Evolutionary conservation across 768 basidiomycete genomes (phyloP).

Genomic region (Termitomyces sp.): DNA sequence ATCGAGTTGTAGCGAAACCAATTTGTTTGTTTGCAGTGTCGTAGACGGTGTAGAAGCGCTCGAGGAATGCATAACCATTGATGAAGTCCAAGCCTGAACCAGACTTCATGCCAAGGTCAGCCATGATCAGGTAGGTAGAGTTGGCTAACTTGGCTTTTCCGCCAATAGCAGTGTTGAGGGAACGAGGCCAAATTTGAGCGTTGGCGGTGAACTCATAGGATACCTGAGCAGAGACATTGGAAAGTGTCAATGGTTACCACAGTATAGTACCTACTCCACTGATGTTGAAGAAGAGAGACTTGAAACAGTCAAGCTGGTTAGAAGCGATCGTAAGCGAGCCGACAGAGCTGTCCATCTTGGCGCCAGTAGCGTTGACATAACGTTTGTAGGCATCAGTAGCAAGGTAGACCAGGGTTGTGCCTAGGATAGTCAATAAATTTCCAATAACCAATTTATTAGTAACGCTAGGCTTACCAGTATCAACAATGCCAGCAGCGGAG

Average conservation of each 20-base stretch:
- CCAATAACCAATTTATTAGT: too few relatives aligned
- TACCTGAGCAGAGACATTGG: conserved; percentile 16
- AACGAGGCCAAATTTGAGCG: conserved; percentile 35
- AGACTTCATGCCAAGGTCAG: conserved; percentile 29
- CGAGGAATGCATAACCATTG: conserved; percentile 49
- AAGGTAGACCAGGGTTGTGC: conserved; percentile 50
- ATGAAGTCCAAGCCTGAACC: conserved; percentile 52
- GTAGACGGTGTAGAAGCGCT: conserved; percentile 63
- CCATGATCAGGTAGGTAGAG: conserved; percentile 31
- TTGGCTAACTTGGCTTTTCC: conserved; percentile 22
- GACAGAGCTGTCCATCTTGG: conserved; percentile 27
- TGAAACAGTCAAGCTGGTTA: conserved; percentile 44
- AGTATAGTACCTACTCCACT: conserved; percentile 33
- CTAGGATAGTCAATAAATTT: conserved; percentile 11
- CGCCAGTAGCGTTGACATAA: too few relatives aligned
- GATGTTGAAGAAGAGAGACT: conserved; percentile 56
- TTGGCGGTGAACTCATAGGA: conserved; percentile 35
- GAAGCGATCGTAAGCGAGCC: conserved; percentile 51
- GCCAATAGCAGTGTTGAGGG: too few relatives aligned
- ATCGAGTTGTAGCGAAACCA: conserved; percentile 51
- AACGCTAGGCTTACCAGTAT: conserved; percentile 36
- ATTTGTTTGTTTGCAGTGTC: conserved; percentile 55
- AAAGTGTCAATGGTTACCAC: neutral
- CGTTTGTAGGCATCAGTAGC: conserved; percentile 40
- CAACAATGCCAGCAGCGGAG: conserved; percentile 53